Percentiles rank a stretch among this genome's conserved stretches.
Conservation (phyloP, 2,329 filamentous ascomycete genomes). For the Penicillium sp. region DNA sequence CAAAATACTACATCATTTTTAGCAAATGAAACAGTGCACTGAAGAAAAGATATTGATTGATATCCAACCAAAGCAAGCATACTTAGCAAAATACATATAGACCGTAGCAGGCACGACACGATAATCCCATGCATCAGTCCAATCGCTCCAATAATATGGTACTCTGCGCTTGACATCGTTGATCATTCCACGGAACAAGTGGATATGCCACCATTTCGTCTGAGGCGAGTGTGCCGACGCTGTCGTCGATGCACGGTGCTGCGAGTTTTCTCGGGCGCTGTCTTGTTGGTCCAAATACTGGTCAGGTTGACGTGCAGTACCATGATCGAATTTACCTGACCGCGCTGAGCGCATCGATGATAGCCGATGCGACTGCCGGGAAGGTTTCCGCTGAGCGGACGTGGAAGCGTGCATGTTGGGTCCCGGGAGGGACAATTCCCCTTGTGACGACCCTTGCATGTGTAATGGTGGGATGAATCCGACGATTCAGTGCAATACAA, state of each 20-base stretch:
- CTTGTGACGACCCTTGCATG: slow-evolving; percentile 19
- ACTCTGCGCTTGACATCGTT: slow-evolving; percentile 71
- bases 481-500: not conserved
- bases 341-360: slow-evolving; percentile 22
- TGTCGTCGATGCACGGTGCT: slow-evolving; percentile 10
- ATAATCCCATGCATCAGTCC: slow-evolving; percentile 86
- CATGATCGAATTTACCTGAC: slow-evolving; percentile 15
- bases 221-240: slow-evolving; percentile 16
- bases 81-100: slow-evolving; percentile 97
- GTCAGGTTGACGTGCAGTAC: slow-evolving; percentile 8
- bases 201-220: slow-evolving; percentile 68
- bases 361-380: slow-evolving; percentile 26
- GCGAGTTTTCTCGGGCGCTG: slow-evolving; percentile 4
- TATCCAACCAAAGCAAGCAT: slow-evolving; percentile 30
- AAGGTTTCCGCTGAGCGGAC: slow-evolving; percentile 26
- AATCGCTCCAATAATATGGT: slow-evolving; percentile 79
- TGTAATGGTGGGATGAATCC: not conserved
- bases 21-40: not conserved
- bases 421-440: slow-evolving; percentile 25
- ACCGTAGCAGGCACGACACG: slow-evolving; percentile 81
- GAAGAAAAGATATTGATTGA: not conserved
- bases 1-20: slow-evolving; percentile 61
- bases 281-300: slow-evolving; percentile 8
- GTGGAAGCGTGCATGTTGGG: slow-evolving; percentile 30
- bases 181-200: slow-evolving; percentile 73